Base-by-base conservation (phyloP, 768 basidiomycete species). In the Auricularia cornea region DNA sequence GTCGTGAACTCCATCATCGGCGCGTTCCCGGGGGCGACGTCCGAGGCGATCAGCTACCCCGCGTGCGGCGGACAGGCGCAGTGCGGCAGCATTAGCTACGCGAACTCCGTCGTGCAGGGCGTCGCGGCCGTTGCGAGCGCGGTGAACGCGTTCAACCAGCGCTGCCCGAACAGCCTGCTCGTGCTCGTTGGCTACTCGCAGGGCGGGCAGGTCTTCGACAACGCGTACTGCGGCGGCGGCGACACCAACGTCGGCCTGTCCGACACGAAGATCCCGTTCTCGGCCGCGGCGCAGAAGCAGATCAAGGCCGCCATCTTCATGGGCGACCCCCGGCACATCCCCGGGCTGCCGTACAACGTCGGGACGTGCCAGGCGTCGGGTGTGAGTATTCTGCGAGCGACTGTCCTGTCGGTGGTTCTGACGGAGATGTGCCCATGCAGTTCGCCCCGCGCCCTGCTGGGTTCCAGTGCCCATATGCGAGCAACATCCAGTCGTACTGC, bases 401-500 rank as follows among this genome's bases (percentile, higher is more conserved):
- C 57, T 20, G 14, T 35, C 29, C 10, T 28, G 8, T 32, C 33
- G 59, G 23, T 2, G 6, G 59, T 6, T 10, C 12, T 16, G 30
- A 12, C 26, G 8, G 30, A 48, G 11, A 4, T 59, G 11, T 60
- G 12, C 26, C 35, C 16, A 38, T 38, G 35, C 35, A 63, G 54
- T 63, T 63, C 41, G 62, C 54, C 29, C 62, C 52, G 41, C 63
- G 59, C 32, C 33, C 31, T 8, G 60, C 60, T 14, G 41, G 41
- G 8, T 60, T 61, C 63, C 59, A 57, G 30, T 60, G 59, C 59
- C 59, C 59, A 10, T 60, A 60, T 30, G 59, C 59, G 35, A 20
- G 18, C 59, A 60, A 60, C 35, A 60, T 60, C 59, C 59, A 60
- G 59, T 60, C 59, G 26, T 60, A 60, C 59, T 60, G 59, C 59